Conservation (phyloP, 78 protist genomes). For the Dictyostelium brefeldianum region DNA sequence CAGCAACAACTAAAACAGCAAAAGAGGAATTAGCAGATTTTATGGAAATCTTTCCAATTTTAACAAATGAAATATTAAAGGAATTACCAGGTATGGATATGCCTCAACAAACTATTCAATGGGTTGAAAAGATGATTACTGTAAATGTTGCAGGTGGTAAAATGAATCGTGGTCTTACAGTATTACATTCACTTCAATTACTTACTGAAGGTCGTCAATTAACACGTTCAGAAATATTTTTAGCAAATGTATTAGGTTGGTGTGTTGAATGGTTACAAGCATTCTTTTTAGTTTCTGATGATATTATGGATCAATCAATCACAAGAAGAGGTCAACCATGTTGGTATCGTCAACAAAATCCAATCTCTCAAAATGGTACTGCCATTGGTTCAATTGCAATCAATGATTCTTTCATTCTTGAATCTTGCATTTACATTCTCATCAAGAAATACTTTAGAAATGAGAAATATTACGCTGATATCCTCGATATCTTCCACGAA, state of each 20-base stretch:
- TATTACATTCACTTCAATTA: slow-evolving; percentile 47
- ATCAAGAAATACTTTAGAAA: slow-evolving; percentile 90
- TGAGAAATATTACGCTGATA: slow-evolving; percentile 80
- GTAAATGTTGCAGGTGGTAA: slow-evolving; percentile 89
- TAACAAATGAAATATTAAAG: slow-evolving; percentile 55
- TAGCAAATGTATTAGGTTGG: slow-evolving; percentile 95
- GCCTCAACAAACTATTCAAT: slow-evolving; percentile 29
- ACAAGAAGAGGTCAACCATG: slow-evolving; percentile 98
- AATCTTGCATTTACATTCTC: slow-evolving; percentile 88
- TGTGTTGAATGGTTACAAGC: slow-evolving; percentile 97
- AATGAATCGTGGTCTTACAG: slow-evolving; percentile 94
- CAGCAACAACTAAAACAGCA: slow-evolving; percentile 16
- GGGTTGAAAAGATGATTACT: slow-evolving; percentile 53
- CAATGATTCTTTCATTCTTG: slow-evolving; percentile 96
- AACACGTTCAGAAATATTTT: slow-evolving; percentile 48
- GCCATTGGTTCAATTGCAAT: slow-evolving; percentile 93
- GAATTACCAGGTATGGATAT: slow-evolving; percentile 74
- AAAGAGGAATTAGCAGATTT: slow-evolving; percentile 43
- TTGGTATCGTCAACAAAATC: slow-evolving; percentile 90
- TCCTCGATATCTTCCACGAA: slow-evolving; percentile 93
- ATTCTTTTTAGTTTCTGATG: slow-evolving; percentile 98
- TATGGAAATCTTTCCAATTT: slow-evolving; percentile 67
- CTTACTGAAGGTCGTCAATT: slow-evolving; percentile 77
- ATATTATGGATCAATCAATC: slow-evolving; percentile 97
- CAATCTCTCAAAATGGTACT: slow-evolving; percentile 18